Conservation (phyloP, 1,284 basidiomycete species). For the Ganoderma sinense region DNA sequence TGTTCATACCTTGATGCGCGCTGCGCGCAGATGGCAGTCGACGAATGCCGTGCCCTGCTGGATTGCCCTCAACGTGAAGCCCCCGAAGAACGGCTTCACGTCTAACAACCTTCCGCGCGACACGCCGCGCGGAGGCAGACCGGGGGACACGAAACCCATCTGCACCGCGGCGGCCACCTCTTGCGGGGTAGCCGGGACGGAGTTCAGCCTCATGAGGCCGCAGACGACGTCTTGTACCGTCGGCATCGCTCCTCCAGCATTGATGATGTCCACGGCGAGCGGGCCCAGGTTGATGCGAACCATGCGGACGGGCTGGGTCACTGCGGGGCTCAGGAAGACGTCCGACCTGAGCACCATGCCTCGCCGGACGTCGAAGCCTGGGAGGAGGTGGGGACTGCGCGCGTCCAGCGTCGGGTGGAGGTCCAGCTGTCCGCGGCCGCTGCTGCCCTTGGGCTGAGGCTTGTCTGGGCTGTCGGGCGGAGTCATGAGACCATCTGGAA, state of each 20-base stretch:
- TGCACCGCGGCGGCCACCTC: conserved; percentile 8
- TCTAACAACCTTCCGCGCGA: neutral
- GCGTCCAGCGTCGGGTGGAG: conserved; percentile 30
- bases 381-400: conserved; percentile 1
- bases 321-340: neutral
- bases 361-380: conserved; percentile 22
- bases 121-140: neutral
- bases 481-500: conserved; percentile 37
- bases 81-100: conserved; percentile 19
- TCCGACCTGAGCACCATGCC: conserved; percentile 19
- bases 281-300: conserved; percentile 21
- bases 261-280: conserved; percentile 13
- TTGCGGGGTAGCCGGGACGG: conserved; percentile 7
- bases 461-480: conserved; percentile 35
- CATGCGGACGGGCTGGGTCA: conserved; percentile 23
- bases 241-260: conserved; percentile 6
- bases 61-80: conserved; percentile 21
- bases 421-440: conserved; percentile 16
- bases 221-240: conserved; percentile 26
- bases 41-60: conserved; percentile 20
- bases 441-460: neutral
- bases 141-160: conserved; percentile 1
- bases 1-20: neutral
- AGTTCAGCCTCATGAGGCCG: conserved; percentile 8
- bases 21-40: conserved; percentile 28